Conservation (phyloP, 805 yeast genomes). For the Myxozyma nipponensis region DNA sequence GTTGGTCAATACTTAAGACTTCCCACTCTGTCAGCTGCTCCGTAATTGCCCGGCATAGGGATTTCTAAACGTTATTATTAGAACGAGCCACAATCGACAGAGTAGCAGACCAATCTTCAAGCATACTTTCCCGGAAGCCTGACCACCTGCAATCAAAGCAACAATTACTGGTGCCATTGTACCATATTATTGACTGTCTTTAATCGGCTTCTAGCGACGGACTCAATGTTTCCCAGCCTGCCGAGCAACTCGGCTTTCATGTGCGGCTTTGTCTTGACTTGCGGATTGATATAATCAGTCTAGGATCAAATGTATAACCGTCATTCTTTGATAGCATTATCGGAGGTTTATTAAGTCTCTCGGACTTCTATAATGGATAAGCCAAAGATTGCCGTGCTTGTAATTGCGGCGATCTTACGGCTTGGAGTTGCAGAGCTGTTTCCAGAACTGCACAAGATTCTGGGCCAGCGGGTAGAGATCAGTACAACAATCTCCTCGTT, state of each 20-base stretch:
- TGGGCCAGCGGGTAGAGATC: slow-evolving; percentile 56
- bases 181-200: not conserved
- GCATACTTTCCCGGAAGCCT: slow-evolving; percentile 25
- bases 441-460: slow-evolving; percentile 25
- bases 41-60: slow-evolving; percentile 16
- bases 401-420: slow-evolving; percentile 12
- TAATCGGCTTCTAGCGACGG: not conserved
- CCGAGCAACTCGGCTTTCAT: too few species aligned
- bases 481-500: slow-evolving; percentile 73
- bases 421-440: slow-evolving; percentile 3
- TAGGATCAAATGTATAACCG: too few species aligned
- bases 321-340: not conserved
- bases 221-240: not conserved
- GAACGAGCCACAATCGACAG: too few species aligned
- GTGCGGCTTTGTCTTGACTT: too few species aligned
- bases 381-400: not conserved
- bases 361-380: not conserved
- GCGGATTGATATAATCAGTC: too few species aligned
- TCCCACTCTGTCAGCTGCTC: slow-evolving; percentile 13
- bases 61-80: slow-evolving; percentile 11
- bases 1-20: slow-evolving; percentile 7
- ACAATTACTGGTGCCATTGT: slow-evolving; percentile 19
- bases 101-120: too few species aligned
- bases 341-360: not conserved
- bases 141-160: slow-evolving; percentile 23